These are phyloP conservation scores for Stephania japonica DNA, from an alignment of 164 flowering plant genomes.

Conservation along the genomic window DNA sequence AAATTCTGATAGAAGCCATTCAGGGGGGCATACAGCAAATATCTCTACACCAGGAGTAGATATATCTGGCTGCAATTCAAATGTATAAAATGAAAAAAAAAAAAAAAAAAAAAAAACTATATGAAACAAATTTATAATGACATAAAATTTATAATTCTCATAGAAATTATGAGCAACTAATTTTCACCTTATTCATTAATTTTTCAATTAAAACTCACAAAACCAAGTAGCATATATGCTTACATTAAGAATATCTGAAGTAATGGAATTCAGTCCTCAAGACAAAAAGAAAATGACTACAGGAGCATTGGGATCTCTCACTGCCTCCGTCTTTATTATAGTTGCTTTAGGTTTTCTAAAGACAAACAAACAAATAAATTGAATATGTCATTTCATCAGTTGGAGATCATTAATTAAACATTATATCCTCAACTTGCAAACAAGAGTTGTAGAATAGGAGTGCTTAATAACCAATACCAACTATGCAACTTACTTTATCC, in stretches of 20 bases:
- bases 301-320: slow-evolving; percentile 32
- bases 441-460: too few species aligned
- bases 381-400: not conserved
- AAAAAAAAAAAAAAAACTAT: too few species aligned
- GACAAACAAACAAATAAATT: not conserved
- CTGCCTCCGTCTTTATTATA: slow-evolving; percentile 23
- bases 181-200: too few species aligned
- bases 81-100: not conserved
- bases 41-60: slow-evolving; percentile 60
- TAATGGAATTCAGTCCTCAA: slow-evolving; percentile 42
- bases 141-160: too few species aligned
- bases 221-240: not conserved
- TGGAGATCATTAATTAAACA: not conserved
- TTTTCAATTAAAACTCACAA: too few species aligned
- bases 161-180: too few species aligned
- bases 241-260: slow-evolving; percentile 38
- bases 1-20: slow-evolving; percentile 41
- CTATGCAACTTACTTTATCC: not conserved
- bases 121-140: too few species aligned
- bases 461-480: not conserved
- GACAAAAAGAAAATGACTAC: slow-evolving; percentile 41
- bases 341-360: slow-evolving; percentile 1
- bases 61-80: slow-evolving; percentile 48
- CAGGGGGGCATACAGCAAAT: slow-evolving; percentile 45
- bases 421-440: too few species aligned